phyloP scores from a whole-genome alignment of 805 yeast species.

The Brettanomyces custersianus region DNA sequence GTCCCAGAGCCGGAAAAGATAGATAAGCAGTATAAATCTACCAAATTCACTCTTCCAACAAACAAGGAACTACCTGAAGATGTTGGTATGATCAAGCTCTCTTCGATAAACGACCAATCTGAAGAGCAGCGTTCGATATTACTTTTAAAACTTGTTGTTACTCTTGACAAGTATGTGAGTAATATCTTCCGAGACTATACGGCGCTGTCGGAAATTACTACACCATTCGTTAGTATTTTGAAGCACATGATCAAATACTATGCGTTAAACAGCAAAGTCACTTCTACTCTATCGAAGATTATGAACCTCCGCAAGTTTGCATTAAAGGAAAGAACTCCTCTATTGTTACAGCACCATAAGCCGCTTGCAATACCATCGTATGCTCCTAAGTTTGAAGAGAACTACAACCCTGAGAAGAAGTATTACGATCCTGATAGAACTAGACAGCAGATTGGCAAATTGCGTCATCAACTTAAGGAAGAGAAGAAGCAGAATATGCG shows the following conservation, averaged over 20 bases:
- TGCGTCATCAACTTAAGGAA: constrained; percentile 79
- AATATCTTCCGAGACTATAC: constrained; percentile 52
- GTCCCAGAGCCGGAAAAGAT: constrained; percentile 28
- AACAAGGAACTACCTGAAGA: constrained; percentile 9
- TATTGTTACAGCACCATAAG: constrained; percentile 73
- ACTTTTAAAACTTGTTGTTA: constrained; percentile 24
- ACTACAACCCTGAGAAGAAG: constrained; percentile 91
- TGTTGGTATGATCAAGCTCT: constrained; percentile 6
- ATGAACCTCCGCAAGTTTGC: constrained; percentile 41
- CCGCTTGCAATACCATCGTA: constrained; percentile 77
- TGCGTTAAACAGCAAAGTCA: constrained; percentile 27
- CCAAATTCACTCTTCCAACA: constrained; percentile 14
- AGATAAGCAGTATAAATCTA: constrained; percentile 8
- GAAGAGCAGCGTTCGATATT: constrained; percentile 19
- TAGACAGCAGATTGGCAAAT: constrained; percentile 74
- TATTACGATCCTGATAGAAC: constrained; percentile 78
- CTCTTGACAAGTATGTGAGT: constrained; percentile 25
- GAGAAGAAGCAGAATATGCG: constrained; percentile 83
- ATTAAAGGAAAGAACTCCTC: constrained; percentile 49
- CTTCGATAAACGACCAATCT: constrained; percentile 8
- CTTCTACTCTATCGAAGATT: constrained; percentile 33
- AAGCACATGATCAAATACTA: constrained; percentile 28
- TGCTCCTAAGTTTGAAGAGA: constrained; percentile 91
- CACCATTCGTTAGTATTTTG: constrained; percentile 37
- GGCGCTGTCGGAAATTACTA: constrained; percentile 50